phyloP scores from a whole-genome alignment of 2,329 filamentous ascomycete genomes.

The Lomentospora prolificans region DNA sequence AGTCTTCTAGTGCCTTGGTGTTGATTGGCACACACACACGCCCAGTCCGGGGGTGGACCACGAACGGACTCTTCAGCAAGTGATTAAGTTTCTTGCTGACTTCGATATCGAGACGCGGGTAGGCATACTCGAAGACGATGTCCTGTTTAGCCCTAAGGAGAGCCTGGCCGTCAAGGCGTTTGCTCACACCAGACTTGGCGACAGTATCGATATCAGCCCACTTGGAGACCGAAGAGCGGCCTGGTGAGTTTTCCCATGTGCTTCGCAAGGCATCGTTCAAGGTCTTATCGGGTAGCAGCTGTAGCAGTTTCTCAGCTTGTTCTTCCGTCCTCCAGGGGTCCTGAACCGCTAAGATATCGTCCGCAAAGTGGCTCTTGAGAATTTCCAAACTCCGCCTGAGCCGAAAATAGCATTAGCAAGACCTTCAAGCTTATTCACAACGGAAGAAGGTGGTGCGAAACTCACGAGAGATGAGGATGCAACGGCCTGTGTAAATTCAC shows the following conservation, averaged over 20 bases:
- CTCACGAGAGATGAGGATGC: constrained; percentile 75
- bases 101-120: constrained; percentile 91
- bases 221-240: constrained; percentile 66
- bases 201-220: constrained; percentile 90
- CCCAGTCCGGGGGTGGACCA: constrained; percentile 89
- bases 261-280: constrained; percentile 71
- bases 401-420: background rate
- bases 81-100: constrained; percentile 98
- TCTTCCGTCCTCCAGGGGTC: constrained; percentile 71
- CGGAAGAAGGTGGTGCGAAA: constrained; percentile 9
- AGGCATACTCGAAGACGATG: constrained; percentile 93
- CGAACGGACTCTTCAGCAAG: constrained; percentile 93
- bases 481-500: constrained; percentile 77
- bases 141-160: constrained; percentile 89
- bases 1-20: constrained; percentile 59
- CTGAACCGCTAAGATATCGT: constrained; percentile 72
- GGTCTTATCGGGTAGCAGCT: constrained; percentile 71
- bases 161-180: constrained; percentile 60
- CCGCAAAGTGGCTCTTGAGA: constrained; percentile 73
- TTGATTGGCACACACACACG: constrained; percentile 95
- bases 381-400: constrained; percentile 68
- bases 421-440: too few relatives aligned
- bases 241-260: constrained; percentile 83
- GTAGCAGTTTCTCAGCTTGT: constrained; percentile 66
- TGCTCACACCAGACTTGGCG: constrained; percentile 66